phyloP scores from a whole-genome alignment of 164 flowering plant species.

The Aristolochia contorta region DNA sequence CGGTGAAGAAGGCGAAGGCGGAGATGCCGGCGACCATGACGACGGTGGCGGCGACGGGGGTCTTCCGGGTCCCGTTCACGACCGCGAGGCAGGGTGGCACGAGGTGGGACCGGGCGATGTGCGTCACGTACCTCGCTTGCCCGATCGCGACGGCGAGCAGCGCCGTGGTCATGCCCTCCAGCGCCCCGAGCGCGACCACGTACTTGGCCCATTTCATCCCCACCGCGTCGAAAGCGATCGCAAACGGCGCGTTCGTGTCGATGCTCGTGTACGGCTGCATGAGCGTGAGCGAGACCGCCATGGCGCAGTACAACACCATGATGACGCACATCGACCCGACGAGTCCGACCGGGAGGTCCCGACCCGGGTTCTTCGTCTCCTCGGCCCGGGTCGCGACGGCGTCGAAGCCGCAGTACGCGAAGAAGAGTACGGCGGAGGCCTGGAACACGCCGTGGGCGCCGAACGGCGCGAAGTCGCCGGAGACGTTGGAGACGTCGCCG shows the following conservation, averaged over 20 bases:
- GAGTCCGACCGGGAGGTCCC: constrained; percentile 61
- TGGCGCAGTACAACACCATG: constrained; percentile 29
- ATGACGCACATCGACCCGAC: constrained; percentile 47
- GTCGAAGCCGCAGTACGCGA: constrained; percentile 56
- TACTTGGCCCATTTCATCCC: constrained; percentile 63
- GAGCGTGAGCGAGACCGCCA: constrained; percentile 37
- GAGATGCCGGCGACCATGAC: constrained; percentile 30
- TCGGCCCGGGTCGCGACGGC: constrained; percentile 62
- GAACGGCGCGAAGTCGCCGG: constrained; percentile 35
- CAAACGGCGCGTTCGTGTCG: constrained; percentile 37
- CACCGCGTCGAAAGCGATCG: constrained; percentile 38
- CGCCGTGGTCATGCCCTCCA: constrained; percentile 67
- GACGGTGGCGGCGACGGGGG: constrained; percentile 53
- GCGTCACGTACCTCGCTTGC: constrained; percentile 73
- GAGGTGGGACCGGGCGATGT: constrained; percentile 75
- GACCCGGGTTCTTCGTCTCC: constrained; percentile 55
- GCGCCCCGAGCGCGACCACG: constrained; percentile 51
- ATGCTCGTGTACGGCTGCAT: constrained; percentile 35
- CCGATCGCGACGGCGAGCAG: constrained; percentile 48
- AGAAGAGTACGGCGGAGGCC: constrained; percentile 57
- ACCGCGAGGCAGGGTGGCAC: constrained; percentile 57
- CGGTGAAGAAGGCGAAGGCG: constrained; percentile 44
- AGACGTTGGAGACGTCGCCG: constrained; percentile 29
- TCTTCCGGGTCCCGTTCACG: constrained; percentile 31
- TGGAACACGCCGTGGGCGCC: constrained; percentile 45